Base-by-base conservation (phyloP, 257 asterid genomes). In the Thymus mandschuricus region DNA sequence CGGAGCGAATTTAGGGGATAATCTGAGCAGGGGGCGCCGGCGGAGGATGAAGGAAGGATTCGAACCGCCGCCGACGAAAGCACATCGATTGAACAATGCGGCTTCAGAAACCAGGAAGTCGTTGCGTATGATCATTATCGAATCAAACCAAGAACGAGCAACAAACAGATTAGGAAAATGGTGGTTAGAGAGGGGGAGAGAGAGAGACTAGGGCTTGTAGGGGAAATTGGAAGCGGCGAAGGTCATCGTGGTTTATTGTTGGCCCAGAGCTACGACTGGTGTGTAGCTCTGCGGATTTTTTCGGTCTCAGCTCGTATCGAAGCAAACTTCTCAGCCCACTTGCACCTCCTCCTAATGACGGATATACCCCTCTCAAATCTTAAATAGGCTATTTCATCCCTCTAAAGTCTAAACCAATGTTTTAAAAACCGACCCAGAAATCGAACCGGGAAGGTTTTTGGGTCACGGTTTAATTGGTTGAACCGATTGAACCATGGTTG, bases 61-160 rank as follows among this genome's bases (percentile, higher is more conserved):
- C 7, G 83, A 71, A 29, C 44, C 31, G 43, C 75, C 38, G 41
- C 74, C 38, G 12, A 70, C 34, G 46, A 80, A 61, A 48, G 83
- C 51, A 45, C 78, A 35, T 33, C 83, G 83, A 38, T 69, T 65
- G 60, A 80, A 49, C 35, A 79, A 49, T 66, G 87, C 38, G 79
- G 68, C 54, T 69, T 82, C 86, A 35, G 81, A 50, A 28, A 21
- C 82, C 97, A 92, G 90, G 80, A 64, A 74, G 68, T 31, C 34
- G 70, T 48, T 45, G 34, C 30, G 45, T 34, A 11, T 30, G 66
- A 72, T 8, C 41, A 77, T 28, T 21, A 21, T n/a, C 64, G 46
- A 46, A 69, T 35, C 7, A 5, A 2, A 45, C 29, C 49, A 5
- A 6, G 2, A 45, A 40, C 49, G 21, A 21, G 21, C 21, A 21